Conservation (phyloP, 1,139 yeast genomes). For the Hemisphaericaspora lyxosophila region DNA sequence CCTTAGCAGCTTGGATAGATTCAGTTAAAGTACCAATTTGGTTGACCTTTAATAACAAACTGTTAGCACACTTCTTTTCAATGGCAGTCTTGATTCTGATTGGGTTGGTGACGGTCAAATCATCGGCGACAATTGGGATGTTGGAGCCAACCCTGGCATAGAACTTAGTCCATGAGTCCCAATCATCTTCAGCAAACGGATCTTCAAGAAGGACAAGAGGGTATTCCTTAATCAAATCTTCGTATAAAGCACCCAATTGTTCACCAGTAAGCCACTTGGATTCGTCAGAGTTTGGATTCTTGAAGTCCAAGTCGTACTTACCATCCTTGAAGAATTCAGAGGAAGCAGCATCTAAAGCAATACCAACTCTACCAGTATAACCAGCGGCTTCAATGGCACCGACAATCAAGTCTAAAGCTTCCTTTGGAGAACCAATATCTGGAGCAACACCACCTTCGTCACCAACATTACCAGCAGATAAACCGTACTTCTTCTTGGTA, state of each 20-base stretch:
- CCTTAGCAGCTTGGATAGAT: conserved; percentile 90
- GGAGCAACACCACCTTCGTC: conserved; percentile 99
- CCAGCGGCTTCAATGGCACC: conserved; percentile 89
- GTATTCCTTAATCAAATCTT: conserved; percentile 74
- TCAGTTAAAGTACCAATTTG: conserved; percentile 90
- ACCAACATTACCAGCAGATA: conserved; percentile 98
- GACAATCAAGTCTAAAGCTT: conserved; percentile 89
- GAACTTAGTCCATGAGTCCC: conserved; percentile 95
- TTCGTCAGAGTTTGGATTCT: conserved; percentile 87
- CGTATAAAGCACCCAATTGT: conserved; percentile 82
- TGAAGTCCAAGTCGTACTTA: conserved; percentile 94
- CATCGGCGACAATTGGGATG: conserved; percentile 93
- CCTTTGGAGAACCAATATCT: conserved; percentile 86
- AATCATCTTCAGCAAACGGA: conserved; percentile 98
- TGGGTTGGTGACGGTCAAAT: conserved; percentile 97
- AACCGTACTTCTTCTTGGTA: conserved; percentile 91
- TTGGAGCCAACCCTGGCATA: conserved; percentile 63
- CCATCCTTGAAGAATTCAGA: conserved; percentile 96
- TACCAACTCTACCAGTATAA: conserved; percentile 84
- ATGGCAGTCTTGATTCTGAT: conserved; percentile 89
- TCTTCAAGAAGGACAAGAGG: conserved; percentile 97
- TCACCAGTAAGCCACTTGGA: conserved; percentile 87
- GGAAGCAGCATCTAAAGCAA: conserved; percentile 94
- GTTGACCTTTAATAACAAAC: conserved; percentile 92
- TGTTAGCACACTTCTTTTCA: conserved; percentile 90